Conservation (phyloP, 345 rosid species). For the Cardamine occulta region DNA sequence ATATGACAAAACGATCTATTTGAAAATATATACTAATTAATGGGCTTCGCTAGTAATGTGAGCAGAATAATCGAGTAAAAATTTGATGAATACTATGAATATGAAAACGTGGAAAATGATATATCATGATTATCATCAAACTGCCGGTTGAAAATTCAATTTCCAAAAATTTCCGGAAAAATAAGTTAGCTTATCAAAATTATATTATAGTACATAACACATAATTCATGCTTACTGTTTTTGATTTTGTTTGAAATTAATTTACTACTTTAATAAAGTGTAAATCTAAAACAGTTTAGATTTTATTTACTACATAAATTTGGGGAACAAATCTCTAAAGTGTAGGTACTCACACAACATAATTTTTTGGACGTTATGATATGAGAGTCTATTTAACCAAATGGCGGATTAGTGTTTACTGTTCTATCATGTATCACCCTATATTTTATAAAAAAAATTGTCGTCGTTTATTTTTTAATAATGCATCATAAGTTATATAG, state of each 20-base stretch:
- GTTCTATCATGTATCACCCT: neutral
- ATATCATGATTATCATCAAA: no score
- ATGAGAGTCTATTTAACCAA: neutral
- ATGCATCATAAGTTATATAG: neutral
- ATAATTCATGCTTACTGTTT: no score
- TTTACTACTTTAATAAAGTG: neutral
- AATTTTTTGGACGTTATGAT: neutral
- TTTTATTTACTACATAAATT: neutral
- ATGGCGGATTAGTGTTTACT: neutral
- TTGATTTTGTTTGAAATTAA: neutral
- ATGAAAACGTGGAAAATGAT: neutral
- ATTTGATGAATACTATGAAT: neutral
- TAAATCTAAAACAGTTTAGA: neutral
- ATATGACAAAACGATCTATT: conserved; percentile 22
- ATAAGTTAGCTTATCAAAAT: no score
- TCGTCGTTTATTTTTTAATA: neutral
- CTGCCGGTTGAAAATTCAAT: no score
- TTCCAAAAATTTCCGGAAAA: no score
- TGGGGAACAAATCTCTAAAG: conserved; percentile 4
- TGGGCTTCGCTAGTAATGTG: neutral
- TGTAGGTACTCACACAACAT: conserved; percentile 18
- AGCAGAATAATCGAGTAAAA: neutral
- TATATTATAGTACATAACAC: no score
- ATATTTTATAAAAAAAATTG: neutral
- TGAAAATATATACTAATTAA: neutral